Evolutionary conservation across 805 yeast genomes (phyloP), one percentile per base, ranked within the genome.

Genomic region (Ascoidea asiatica): DNA sequence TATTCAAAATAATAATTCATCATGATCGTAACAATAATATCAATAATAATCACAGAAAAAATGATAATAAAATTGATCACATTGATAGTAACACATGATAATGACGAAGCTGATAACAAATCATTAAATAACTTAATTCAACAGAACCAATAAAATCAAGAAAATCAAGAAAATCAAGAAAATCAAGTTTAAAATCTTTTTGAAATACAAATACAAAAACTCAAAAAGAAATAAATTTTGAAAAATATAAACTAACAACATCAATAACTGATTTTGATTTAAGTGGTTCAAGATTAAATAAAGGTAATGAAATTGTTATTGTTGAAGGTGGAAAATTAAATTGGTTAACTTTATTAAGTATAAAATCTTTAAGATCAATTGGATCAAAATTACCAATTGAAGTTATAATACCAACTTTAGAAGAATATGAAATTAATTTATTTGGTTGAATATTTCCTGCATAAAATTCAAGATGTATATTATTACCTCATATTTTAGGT

Each of bases 241-340:
- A 51, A 38, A 53, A 46, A 39, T 46, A 57, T 17, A 54, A 50
- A 41, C 51, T 54, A 37, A 52, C 58, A 1, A 44, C 55, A 1
- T 37, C 53, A 19, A 50, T 55, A 18, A 47, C 57, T 37, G 58
- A 53, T 8, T 53, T 55, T 18, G 69, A 64, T 44, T 58, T 57
- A 37, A 51, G 58, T 21, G 64, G 65, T 0, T 52, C 63, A 6
- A 52, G 61, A 37, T 47, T 67, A 42, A n/a, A n/a, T n/a, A n/a
- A n/a, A n/a, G 77, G 80, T 1, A 64, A 70, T 46, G 90, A 89
- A 5, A 75, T 80, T 21, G 80, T 81, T 0, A 74, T 75, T 46
- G 79, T 81, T 40, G 90, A 86, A n/a, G 90, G 90, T 41, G 85
- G 85, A 2, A 69, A 68, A 47, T 81, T 74, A 53, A 78, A 83